Evolutionary conservation across 1,139 yeast species (phyloP).

Genomic region (Hemisphaericaspora lyxosophila): DNA sequence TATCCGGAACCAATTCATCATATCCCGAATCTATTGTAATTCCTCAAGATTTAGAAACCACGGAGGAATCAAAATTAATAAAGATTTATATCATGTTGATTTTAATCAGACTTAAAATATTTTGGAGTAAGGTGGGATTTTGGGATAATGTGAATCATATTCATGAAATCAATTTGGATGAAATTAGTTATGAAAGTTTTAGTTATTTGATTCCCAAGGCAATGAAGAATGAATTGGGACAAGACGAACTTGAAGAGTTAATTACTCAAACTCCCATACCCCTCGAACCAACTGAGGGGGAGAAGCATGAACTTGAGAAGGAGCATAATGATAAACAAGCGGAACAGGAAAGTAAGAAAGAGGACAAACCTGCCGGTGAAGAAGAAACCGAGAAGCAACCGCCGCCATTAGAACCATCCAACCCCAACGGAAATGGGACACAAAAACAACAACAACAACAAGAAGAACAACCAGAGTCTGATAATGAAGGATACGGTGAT

Average conservation of each 20-base stretch:
- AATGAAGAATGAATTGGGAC: background rate
- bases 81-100: conserved; percentile 28
- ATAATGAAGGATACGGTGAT: background rate
- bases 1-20: conserved; percentile 5
- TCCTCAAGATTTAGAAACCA: conserved; percentile 16
- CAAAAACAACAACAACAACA: background rate
- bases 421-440: background rate
- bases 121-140: conserved; percentile 82
- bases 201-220: conserved; percentile 11
- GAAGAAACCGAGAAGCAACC: background rate
- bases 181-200: conserved; percentile 25
- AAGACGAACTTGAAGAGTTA: background rate
- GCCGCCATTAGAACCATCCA: background rate
- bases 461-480: background rate
- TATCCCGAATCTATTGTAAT: conserved; percentile 10
- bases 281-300: conserved; percentile 3
- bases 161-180: conserved; percentile 31
- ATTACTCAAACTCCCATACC: conserved; percentile 2
- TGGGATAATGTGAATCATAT: conserved; percentile 48
- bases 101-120: conserved; percentile 49
- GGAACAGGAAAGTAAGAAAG: background rate
- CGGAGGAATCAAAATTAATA: conserved; percentile 26
- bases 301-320: conserved; percentile 1
- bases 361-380: background rate
- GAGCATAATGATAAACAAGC: background rate